Evolutionary conservation across 2,329 filamentous ascomycete species (phyloP).

Genomic region (Gaeumannomyces tritici): DNA sequence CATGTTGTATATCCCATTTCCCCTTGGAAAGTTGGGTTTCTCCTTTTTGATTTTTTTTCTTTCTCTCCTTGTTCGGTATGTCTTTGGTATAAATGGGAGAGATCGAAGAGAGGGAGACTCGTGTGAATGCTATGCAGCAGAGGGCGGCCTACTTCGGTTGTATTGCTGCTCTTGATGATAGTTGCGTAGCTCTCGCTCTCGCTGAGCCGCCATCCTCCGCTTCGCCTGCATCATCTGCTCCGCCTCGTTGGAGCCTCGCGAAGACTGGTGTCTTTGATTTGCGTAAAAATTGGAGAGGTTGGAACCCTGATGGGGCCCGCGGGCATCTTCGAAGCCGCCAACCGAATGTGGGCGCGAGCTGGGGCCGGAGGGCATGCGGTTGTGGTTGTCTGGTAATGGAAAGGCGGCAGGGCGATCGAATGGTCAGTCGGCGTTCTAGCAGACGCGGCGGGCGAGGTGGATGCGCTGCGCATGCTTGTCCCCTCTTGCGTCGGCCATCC

Average conservation of each 20-base stretch:
- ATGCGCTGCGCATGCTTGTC: neutral
- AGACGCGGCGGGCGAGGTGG: neutral
- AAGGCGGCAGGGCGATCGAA: neutral
- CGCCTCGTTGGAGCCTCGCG: constrained; percentile 77
- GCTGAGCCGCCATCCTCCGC: constrained; percentile 97
- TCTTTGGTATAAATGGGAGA: neutral
- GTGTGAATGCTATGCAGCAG: constrained; percentile 56
- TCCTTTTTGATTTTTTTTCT: constrained; percentile 5
- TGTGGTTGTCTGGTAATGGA: constrained; percentile 40
- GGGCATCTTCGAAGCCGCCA: constrained; percentile 70
- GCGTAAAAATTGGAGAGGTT: constrained; percentile 93
- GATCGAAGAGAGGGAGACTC: constrained; percentile 3
- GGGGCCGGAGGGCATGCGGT: constrained; percentile 55
- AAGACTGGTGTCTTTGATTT: constrained; percentile 80
- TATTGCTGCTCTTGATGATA: constrained; percentile 99
- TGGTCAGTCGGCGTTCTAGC: constrained; percentile 12
- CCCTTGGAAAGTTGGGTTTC: constrained; percentile 6
- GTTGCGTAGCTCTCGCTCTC: constrained; percentile 97
- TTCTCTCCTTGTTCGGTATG: neutral
- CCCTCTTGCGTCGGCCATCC: neutral
- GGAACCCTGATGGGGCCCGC: constrained; percentile 59
- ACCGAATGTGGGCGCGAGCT: constrained; percentile 71
- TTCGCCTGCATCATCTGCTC: constrained; percentile 99
- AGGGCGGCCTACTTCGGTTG: constrained; percentile 92
- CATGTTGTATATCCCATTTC: neutral